Conservation (phyloP, 2,329 filamentous ascomycete species). For the Chrysoporthe puriensis region DNA sequence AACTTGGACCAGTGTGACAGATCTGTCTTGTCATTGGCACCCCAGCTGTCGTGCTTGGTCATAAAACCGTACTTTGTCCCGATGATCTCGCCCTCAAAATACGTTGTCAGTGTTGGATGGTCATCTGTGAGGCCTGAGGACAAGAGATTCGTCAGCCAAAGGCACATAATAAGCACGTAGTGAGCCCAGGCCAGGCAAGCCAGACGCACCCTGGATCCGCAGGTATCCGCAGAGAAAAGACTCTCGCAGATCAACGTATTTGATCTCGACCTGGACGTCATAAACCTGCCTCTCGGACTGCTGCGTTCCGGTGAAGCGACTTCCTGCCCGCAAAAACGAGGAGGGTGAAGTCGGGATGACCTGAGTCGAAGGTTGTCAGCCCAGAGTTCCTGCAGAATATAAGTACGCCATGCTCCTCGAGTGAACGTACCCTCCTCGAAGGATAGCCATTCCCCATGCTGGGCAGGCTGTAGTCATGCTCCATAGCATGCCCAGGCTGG, state of each 20-base stretch:
- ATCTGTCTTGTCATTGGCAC: slow-evolving; percentile 88
- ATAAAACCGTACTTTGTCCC: slow-evolving; percentile 93
- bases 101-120: slow-evolving; percentile 96
- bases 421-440: slow-evolving; percentile 54
- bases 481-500: slow-evolving; percentile 33
- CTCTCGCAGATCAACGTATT: slow-evolving; percentile 92
- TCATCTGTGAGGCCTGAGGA: slow-evolving; percentile 83
- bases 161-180: background rate
- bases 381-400: background rate
- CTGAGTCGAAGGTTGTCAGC: slow-evolving; percentile 45
- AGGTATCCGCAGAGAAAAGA: slow-evolving; percentile 95
- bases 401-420: background rate
- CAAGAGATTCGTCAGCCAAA: background rate
- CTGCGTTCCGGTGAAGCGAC: slow-evolving; percentile 87
- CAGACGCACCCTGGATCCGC: slow-evolving; percentile 80
- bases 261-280: slow-evolving; percentile 95
- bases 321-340: slow-evolving; percentile 83
- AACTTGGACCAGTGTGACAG: slow-evolving; percentile 93
- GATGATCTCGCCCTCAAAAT: slow-evolving; percentile 98
- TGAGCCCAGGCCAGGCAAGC: slow-evolving; percentile 8
- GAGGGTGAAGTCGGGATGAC: slow-evolving; percentile 79
- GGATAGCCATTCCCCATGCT: slow-evolving; percentile 59
- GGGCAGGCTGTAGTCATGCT: slow-evolving; percentile 42
- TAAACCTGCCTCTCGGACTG: slow-evolving; percentile 92
- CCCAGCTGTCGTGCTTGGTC: slow-evolving; percentile 88